phyloP scores from a whole-genome alignment of 179 eudicot genomes.

The Beta lomatogona region DNA sequence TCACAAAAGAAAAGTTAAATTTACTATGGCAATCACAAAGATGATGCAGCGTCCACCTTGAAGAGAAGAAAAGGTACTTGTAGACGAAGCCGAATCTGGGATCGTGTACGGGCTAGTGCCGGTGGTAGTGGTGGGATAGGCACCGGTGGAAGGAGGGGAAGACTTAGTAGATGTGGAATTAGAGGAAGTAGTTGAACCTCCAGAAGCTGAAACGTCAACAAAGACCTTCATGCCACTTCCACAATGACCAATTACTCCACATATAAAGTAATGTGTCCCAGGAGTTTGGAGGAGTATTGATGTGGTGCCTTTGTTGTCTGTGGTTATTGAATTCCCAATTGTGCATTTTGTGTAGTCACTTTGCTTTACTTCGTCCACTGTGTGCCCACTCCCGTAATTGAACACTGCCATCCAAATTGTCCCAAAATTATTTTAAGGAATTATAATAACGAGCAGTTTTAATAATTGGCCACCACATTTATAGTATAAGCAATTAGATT shows the following conservation, averaged over 20 bases:
- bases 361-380: conserved; percentile 69
- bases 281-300: conserved; percentile 63
- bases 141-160: conserved; percentile 17
- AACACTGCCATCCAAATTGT: conserved; percentile 47
- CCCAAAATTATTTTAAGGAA: too few species aligned
- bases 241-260: conserved; percentile 74
- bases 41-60: conserved; percentile 16
- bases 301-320: conserved; percentile 67
- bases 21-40: conserved; percentile 19
- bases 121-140: conserved; percentile 15
- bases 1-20: conserved; percentile 11
- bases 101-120: conserved; percentile 13
- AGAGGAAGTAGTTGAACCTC: conserved; percentile 22
- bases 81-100: conserved; percentile 33
- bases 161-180: conserved; percentile 25
- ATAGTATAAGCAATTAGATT: too few species aligned
- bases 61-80: conserved; percentile 25
- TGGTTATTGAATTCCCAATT: conserved; percentile 54
- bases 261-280: conserved; percentile 74
- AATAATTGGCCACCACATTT: too few species aligned
- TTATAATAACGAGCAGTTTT: too few species aligned
- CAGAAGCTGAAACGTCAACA: conserved; percentile 44
- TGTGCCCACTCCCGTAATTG: conserved; percentile 73
- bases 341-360: conserved; percentile 73
- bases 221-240: conserved; percentile 78